Base-by-base conservation (phyloP, 2,329 filamentous ascomycete species). In the Ophiostoma montium region DNA sequence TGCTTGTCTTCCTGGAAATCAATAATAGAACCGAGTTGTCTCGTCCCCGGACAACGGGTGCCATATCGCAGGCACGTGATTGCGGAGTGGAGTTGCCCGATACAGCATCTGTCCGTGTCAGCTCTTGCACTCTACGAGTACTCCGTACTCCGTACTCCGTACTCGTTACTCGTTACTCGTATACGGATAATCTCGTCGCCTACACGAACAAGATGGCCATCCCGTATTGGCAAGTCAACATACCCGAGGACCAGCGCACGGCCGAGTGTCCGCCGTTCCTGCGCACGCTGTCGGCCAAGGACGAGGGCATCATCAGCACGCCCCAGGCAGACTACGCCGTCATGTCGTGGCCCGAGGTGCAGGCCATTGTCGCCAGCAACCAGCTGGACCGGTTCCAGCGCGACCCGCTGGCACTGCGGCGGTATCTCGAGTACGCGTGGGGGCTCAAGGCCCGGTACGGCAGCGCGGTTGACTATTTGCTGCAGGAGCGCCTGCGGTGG, bases 211-310 rank as follows among this genome's bases (percentile, higher is more conserved):
- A 10, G 7, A 44, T 44, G 42, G 2, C 27, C 19, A 3, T 21
- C 27, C 81, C 83, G 0, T 94, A 83, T 68, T 95, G 88, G 88
- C 82, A 90, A 54, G 73, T 84, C 64, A 95, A 95, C 63, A 67
- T 94, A 15, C 78, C 84, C 0, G 65, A 68, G 33, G 62, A 70
- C 23, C 66, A 82, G 54, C 77, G 81, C 61, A 78, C 80, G 0
- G 57, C 64, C 2, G 70, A 79, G 48, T 94, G 88, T 59, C 89
- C 89, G 0, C 71, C 74, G 6, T 92, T 78, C 60, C 75, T 95
- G 35, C 64, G 61, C 46, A 70, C 76, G 55, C 67, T 82, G 49
- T 73, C 70, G 46, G 67, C 70, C 41, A 94, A 92, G 65, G 85
- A 94, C 62, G 68, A 71, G 13, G 61, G 63, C 38, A 85, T 88